Percentiles rank a stretch among this genome's conserved stretches.
Evolutionary conservation across 768 basidiomycete genomes (phyloP).

Genomic region (Erythrobasidium yunnanense): DNA sequence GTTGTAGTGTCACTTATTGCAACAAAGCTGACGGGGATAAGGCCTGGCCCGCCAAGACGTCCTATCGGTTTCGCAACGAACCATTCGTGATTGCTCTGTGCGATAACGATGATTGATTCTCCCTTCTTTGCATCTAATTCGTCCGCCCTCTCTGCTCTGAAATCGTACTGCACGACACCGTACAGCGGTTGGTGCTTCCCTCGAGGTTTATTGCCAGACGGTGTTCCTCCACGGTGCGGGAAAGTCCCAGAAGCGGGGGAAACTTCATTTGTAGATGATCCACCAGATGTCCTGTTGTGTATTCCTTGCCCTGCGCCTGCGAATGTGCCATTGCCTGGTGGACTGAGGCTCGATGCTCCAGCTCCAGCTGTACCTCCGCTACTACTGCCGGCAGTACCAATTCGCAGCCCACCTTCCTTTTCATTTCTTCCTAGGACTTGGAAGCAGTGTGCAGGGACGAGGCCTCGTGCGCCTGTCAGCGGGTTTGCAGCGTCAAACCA

Average conservation of each 20-base stretch:
- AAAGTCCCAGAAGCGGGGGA: constrained; percentile 14
- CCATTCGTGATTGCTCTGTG: constrained; percentile 99
- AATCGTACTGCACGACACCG: constrained; percentile 91
- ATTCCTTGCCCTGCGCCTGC: too few species aligned
- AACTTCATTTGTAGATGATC: constrained; percentile 6
- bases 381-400: neutral
- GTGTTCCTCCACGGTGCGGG: neutral
- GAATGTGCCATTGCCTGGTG: too few species aligned
- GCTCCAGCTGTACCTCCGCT: too few species aligned
- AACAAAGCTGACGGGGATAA: constrained; percentile 95
- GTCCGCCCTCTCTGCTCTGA: constrained; percentile 85
- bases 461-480: constrained; percentile 73
- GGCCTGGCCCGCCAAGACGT: constrained; percentile 80
- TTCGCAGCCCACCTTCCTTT: constrained; percentile 27
- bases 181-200: constrained; percentile 62
- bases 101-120: constrained; percentile 90
- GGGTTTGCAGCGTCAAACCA: constrained; percentile 97
- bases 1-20: constrained; percentile 88
- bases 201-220: constrained; percentile 7
- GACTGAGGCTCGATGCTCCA: too few species aligned
- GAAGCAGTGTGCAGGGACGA: constrained; percentile 75
- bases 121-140: constrained; percentile 90
- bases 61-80: constrained; percentile 99
- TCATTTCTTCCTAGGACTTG: constrained; percentile 70
- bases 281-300: constrained; percentile 18